A percentile compares a stretch with the other conserved stretches of the same genome.
phyloP scores from a whole-genome alignment of 371 early-diverging fungal genomes.

The Mortierella sp. region DNA sequence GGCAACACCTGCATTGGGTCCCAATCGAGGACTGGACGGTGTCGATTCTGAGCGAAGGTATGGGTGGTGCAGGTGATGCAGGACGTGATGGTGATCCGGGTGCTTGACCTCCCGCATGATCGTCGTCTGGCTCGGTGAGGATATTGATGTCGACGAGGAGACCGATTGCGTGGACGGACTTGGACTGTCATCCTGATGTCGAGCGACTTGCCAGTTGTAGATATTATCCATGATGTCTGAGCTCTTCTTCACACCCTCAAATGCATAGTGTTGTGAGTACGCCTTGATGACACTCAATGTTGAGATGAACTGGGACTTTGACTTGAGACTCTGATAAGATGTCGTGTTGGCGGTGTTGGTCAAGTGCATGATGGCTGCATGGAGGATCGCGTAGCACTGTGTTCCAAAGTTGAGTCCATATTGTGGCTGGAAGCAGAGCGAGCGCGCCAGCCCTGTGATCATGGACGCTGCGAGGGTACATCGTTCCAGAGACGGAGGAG shows the following conservation, averaged over 20 bases:
- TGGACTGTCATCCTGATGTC: constrained; percentile 52
- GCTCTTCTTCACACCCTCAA: constrained; percentile 54
- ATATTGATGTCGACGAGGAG: constrained; percentile 25
- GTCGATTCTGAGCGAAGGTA: constrained; percentile 48
- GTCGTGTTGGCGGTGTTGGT: constrained; percentile 54
- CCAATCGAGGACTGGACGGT: constrained; percentile 43
- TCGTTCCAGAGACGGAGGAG: constrained; percentile 42
- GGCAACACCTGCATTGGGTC: constrained; percentile 13
- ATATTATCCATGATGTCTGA: constrained; percentile 54
- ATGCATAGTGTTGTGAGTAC: constrained; percentile 50
- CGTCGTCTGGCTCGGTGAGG: constrained; percentile 22
- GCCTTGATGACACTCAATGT: constrained; percentile 54
- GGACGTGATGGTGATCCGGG: constrained; percentile 51
- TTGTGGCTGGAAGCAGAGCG: constrained; percentile 53
- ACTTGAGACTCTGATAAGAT: constrained; percentile 50
- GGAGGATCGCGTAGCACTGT: constrained; percentile 51
- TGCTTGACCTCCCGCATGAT: constrained; percentile 49
- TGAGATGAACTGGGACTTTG: constrained; percentile 52
- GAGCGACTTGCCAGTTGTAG: constrained; percentile 54
- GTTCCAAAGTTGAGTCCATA: constrained; percentile 53
- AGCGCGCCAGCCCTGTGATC: constrained; percentile 48
- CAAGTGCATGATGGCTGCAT: constrained; percentile 52
- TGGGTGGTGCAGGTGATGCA: constrained; percentile 50
- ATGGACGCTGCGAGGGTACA: constrained; percentile 52
- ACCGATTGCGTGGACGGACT: constrained; percentile 34